These are phyloP conservation scores for Arctium lappa DNA, from an alignment of 129 eudicot species.

Conservation along the genomic window DNA sequence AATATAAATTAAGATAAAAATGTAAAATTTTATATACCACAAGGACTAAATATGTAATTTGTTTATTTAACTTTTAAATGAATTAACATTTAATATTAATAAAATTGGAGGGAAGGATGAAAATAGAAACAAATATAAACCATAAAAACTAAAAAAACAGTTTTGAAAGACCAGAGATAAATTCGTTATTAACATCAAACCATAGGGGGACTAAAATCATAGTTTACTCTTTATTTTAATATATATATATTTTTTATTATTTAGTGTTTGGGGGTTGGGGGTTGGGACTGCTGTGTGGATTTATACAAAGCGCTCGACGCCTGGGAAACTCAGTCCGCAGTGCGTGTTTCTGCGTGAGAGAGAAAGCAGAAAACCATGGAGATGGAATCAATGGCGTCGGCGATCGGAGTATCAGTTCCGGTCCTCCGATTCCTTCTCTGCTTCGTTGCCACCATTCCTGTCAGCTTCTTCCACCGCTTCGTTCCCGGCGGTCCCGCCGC, in stretches of 20 bases:
- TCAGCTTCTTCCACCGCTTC: conserved; percentile 69
- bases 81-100: no score
- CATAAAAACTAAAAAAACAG: no score
- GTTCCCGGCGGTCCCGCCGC: conserved; percentile 75
- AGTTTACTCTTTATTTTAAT: no score
- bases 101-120: no score
- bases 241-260: neutral
- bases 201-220: no score
- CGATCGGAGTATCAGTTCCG: conserved; percentile 87
- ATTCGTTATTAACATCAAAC: no score
- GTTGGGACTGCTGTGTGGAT: neutral
- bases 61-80: no score
- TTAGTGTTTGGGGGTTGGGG: neutral
- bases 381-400: conserved; percentile 74
- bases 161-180: no score
- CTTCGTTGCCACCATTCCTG: conserved; percentile 82
- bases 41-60: no score
- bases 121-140: no score
- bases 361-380: conserved; percentile 38
- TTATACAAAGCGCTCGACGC: neutral
- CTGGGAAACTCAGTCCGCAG: conserved; percentile 26
- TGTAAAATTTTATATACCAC: no score
- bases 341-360: conserved; percentile 22
- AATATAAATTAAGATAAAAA: no score
- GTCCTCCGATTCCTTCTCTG: conserved; percentile 91